Percentiles rank a stretch among this genome's conserved stretches.
These are phyloP conservation scores for Salix exigua DNA, from an alignment of 345 rosid species.

Conservation along the genomic window DNA sequence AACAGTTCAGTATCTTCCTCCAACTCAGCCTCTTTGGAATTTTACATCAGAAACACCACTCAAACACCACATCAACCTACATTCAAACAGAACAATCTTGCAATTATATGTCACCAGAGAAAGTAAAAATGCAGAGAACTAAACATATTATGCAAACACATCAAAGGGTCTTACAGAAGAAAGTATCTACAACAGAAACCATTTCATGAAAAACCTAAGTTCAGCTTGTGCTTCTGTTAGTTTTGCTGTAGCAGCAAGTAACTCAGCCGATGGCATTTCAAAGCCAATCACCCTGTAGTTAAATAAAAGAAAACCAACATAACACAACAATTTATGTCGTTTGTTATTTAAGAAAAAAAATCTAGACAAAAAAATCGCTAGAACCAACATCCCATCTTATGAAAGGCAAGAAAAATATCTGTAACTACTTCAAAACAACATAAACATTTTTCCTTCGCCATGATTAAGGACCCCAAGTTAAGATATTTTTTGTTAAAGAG, in stretches of 20 bases:
- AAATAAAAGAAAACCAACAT: conserved; percentile 13
- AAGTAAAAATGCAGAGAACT: neutral
- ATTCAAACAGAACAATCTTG: neutral
- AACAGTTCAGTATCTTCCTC: conserved; percentile 75
- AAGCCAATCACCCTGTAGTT: conserved; percentile 75
- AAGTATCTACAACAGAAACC: neutral
- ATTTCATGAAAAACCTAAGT: conserved; percentile 46
- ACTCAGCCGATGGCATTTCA: conserved; percentile 88
- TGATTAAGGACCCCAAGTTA: neutral
- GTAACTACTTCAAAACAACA: neutral
- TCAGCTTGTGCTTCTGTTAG: conserved; percentile 89
- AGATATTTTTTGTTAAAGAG: neutral
- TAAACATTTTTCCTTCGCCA: neutral
- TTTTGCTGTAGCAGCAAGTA: conserved; percentile 93
- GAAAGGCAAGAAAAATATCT: neutral
- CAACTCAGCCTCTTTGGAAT: conserved; percentile 73
- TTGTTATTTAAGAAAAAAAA: neutral
- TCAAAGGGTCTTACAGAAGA: neutral
- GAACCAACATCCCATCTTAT: neutral
- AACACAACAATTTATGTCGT: neutral
- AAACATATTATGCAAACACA: neutral
- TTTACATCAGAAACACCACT: conserved; percentile 9
- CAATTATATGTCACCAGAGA: neutral
- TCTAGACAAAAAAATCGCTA: neutral
- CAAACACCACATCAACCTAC: neutral